phyloP scores from a whole-genome alignment of 2,329 filamentous ascomycete species.

The Aspergillus thermomutatus region DNA sequence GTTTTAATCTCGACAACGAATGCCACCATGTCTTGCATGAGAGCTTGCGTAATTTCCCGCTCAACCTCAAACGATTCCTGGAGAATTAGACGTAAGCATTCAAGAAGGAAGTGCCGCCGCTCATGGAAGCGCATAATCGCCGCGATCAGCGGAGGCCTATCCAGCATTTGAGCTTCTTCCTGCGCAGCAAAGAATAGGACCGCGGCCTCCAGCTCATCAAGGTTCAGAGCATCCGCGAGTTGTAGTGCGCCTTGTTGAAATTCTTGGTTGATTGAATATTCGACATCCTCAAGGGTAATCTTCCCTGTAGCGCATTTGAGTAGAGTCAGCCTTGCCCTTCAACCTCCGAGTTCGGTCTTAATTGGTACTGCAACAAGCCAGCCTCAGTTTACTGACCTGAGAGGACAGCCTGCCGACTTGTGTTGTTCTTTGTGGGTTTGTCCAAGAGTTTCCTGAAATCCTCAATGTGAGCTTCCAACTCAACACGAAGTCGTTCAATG shows the following conservation, averaged over 20 bases:
- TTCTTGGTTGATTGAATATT: conserved; percentile 78
- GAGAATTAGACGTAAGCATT: conserved; percentile 77
- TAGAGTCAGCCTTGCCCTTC: conserved; percentile 15
- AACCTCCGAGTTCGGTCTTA: neutral
- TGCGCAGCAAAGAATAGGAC: conserved; percentile 71
- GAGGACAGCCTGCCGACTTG: conserved; percentile 68
- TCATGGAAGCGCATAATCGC: conserved; percentile 87
- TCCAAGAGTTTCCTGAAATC: conserved; percentile 71
- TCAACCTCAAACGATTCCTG: conserved; percentile 64
- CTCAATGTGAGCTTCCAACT: conserved; percentile 63
- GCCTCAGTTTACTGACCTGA: conserved; percentile 51
- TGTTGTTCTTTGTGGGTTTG: conserved; percentile 69
- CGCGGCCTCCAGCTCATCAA: conserved; percentile 85
- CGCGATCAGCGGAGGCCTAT: conserved; percentile 70
- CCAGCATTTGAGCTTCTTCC: conserved; percentile 64
- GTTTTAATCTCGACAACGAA: conserved; percentile 58
- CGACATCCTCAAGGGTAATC: conserved; percentile 66
- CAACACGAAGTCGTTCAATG: conserved; percentile 63
- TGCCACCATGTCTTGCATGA: conserved; percentile 55
- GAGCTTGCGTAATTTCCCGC: conserved; percentile 50
- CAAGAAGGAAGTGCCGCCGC: conserved; percentile 75
- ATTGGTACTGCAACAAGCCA: neutral
- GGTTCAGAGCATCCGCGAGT: conserved; percentile 80
- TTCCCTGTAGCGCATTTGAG: conserved; percentile 56
- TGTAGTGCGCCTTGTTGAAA: conserved; percentile 81